Conservation (phyloP, 2,329 filamentous ascomycete genomes). For the Cephalotrichum gorgonifer region DNA sequence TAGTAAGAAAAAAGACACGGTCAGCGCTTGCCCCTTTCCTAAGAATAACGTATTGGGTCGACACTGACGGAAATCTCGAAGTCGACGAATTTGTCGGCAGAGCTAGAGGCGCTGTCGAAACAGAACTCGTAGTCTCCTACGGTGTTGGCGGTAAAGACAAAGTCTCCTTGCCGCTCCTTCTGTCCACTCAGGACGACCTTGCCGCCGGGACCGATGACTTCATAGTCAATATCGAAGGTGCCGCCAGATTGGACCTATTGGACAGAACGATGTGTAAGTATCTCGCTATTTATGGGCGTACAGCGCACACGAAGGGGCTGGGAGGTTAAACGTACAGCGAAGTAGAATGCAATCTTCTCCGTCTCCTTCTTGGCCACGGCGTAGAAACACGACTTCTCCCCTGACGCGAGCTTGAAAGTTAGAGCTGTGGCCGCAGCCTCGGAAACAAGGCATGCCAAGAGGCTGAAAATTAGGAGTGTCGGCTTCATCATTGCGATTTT, state of each 20-base stretch:
- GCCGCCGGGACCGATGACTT: slow-evolving; percentile 70
- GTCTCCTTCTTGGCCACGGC: slow-evolving; percentile 65
- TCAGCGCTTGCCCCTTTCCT: background rate
- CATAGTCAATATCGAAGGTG: slow-evolving; percentile 93
- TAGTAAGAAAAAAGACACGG: background rate
- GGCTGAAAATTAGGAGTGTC: slow-evolving; percentile 49
- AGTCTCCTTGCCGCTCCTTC: slow-evolving; percentile 93
- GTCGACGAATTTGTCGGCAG: slow-evolving; percentile 94
- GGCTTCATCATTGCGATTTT: slow-evolving; percentile 51
- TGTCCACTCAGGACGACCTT: slow-evolving; percentile 75
- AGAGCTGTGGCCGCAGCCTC: slow-evolving; percentile 77
- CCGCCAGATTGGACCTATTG: slow-evolving; percentile 90
- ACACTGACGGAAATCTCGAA: slow-evolving; percentile 83
- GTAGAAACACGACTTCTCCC: slow-evolving; percentile 96
- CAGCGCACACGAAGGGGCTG: background rate
- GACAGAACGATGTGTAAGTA: background rate
- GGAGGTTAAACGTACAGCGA: slow-evolving; percentile 57
- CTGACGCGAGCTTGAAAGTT: slow-evolving; percentile 82
- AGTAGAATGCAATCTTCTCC: slow-evolving; percentile 95
- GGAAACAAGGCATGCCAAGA: slow-evolving; percentile 61
- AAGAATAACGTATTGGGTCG: background rate
- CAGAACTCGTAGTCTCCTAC: slow-evolving; percentile 90
- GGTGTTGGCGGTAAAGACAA: slow-evolving; percentile 89
- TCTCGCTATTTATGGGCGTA: background rate
- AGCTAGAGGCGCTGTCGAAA: slow-evolving; percentile 96